A percentile compares a stretch with the other conserved stretches of the same genome.
phyloP scores from a whole-genome alignment of 2,329 filamentous ascomycete genomes.

The Aspergillus amoenus region DNA sequence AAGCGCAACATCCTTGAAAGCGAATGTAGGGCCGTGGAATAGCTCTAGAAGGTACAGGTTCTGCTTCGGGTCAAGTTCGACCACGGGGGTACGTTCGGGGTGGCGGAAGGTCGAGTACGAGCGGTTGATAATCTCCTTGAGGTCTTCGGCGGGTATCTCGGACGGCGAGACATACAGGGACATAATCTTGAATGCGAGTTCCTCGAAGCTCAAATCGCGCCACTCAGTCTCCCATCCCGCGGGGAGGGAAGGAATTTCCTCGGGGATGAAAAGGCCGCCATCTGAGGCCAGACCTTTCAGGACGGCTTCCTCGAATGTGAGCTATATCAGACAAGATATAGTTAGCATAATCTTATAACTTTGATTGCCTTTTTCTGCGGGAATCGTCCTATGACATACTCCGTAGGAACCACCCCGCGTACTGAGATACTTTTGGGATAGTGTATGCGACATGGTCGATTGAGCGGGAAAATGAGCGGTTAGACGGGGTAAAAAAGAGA shows the following conservation, averaged over 20 bases:
- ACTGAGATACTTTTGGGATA: constrained; percentile 34
- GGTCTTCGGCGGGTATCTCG: constrained; percentile 78
- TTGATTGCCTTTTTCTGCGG: neutral
- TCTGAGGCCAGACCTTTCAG: constrained; percentile 85
- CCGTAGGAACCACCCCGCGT: constrained; percentile 34
- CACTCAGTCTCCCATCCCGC: constrained; percentile 26
- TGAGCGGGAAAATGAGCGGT: neutral
- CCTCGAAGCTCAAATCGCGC: constrained; percentile 27
- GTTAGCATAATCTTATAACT: constrained; percentile 11
- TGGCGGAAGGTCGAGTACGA: constrained; percentile 89
- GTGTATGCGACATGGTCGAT: constrained; percentile 26
- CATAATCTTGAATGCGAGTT: constrained; percentile 67
- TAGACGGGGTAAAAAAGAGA: neutral
- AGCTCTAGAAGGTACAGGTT: constrained; percentile 87
- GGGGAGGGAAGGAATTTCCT: constrained; percentile 42
- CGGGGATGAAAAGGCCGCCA: constrained; percentile 85
- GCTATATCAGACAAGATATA: constrained; percentile 19
- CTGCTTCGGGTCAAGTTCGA: constrained; percentile 68
- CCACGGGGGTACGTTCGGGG: constrained; percentile 73
- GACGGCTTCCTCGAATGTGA: constrained; percentile 89
- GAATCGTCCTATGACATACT: constrained; percentile 19
- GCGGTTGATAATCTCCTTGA: constrained; percentile 77
- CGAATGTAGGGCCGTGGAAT: constrained; percentile 93
- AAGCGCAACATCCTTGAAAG: constrained; percentile 92
- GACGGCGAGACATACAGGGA: constrained; percentile 79